Conservation (phyloP, 1,284 basidiomycete species). For the Naganishia liquefaciens region DNA sequence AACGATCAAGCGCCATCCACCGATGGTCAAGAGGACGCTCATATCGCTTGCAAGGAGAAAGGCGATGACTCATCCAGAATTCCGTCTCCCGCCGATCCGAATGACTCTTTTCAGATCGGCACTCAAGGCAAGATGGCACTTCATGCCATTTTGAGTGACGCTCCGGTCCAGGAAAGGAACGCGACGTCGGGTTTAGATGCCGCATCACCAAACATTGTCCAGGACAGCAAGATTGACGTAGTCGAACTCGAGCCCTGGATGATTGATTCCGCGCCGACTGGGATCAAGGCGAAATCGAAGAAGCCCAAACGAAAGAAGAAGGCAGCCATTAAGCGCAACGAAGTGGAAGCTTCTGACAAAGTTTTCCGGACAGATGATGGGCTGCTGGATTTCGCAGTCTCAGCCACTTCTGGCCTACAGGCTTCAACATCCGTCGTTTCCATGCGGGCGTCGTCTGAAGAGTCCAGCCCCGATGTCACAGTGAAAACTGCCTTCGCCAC, state of each 20-base stretch:
- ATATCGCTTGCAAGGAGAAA: no score
- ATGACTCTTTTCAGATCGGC: no score
- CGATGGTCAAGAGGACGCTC: no score
- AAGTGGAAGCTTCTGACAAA: neutral
- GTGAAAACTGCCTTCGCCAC: neutral
- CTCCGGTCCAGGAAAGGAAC: neutral
- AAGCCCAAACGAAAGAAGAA: constrained; percentile 19
- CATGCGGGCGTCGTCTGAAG: neutral
- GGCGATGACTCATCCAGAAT: no score
- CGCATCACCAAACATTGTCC: neutral
- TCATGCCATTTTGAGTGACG: no score
- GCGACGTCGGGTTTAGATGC: neutral
- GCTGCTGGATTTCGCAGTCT: no score
- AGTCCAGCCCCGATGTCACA: neutral
- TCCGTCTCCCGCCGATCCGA: no score
- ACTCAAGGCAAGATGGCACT: no score
- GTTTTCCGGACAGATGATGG: no score
- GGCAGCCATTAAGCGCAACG: neutral
- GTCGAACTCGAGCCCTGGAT: constrained; percentile 11
- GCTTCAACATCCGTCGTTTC: neutral
- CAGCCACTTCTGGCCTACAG: no score
- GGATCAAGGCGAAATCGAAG: constrained; percentile 10
- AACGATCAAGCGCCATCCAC: no score
- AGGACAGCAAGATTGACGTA: neutral
- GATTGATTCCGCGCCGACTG: neutral